phyloP scores from a whole-genome alignment of 441 rosid species.

The Brassica hybrid region DNA sequence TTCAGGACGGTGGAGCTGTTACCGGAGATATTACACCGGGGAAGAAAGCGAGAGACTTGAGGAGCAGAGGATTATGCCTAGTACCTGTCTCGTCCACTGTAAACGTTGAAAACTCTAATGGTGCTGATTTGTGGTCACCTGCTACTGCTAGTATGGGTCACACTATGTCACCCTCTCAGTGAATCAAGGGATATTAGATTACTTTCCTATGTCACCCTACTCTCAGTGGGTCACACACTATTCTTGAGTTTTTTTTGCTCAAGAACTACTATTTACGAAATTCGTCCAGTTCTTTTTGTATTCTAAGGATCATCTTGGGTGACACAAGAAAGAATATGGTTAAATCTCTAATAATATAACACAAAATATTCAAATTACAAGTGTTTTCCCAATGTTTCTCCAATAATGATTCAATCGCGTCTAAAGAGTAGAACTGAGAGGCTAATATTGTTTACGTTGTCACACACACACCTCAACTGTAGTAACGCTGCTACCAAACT shows the following conservation, averaged over 20 bases:
- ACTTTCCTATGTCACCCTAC: not conserved
- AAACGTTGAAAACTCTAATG: slow-evolving; percentile 68
- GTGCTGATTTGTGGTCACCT: slow-evolving; percentile 94
- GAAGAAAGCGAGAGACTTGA: slow-evolving; percentile 56
- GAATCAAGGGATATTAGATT: slow-evolving; percentile 31
- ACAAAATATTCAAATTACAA: not conserved
- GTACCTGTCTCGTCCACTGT: slow-evolving; percentile 69
- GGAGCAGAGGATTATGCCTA: slow-evolving; percentile 82
- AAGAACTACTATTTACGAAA: slow-evolving; percentile 25
- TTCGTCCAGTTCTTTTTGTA: slow-evolving; percentile 25
- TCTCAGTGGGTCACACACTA: too few relatives aligned
- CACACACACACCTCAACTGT: not conserved
- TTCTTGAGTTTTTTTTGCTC: not conserved
- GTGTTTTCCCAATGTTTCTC: not conserved
- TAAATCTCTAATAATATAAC: slow-evolving; percentile 5
- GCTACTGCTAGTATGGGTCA: slow-evolving; percentile 50
- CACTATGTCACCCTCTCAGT: slow-evolving; percentile 39
- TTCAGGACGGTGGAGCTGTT: slow-evolving; percentile 29
- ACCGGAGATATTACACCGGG: slow-evolving; percentile 38
- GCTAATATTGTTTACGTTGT: not conserved
- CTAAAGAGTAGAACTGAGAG: slow-evolving; percentile 12
- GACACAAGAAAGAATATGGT: slow-evolving; percentile 20
- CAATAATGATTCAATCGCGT: not conserved
- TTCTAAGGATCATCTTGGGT: slow-evolving; percentile 3
- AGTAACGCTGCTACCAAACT: slow-evolving; percentile 26